Evolutionary conservation across 768 basidiomycete species (phyloP), one percentile per base, ranked within the genome.

Genomic region (Gloeophyllum trabeum): DNA sequence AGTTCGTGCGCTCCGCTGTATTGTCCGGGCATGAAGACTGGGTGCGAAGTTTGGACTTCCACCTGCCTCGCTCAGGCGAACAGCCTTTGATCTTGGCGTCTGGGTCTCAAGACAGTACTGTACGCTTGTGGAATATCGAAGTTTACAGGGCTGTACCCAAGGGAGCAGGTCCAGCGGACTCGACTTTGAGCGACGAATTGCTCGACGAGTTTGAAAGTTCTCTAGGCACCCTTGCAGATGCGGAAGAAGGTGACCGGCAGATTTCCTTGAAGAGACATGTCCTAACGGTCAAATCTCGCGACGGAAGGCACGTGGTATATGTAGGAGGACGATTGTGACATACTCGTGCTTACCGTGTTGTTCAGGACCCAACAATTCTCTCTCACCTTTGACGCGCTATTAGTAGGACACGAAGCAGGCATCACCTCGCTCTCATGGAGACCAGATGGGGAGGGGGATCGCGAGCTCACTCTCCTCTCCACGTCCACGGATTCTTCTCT

Each of bases 391-490:
- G 96, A 98, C 53, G 92, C 96, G 1, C 75, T 99, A 6, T 71
- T 99, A 16, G 65, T 98, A 19, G 94, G 96, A n/a, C 96, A 99
- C 53, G 96, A 99, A 64, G 85, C 83, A 4, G 87, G 86, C 21
- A 66, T 99, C 21, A 96, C 94, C 0, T 85, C 81, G 24, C 58
- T 98, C n/a, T 66, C 79, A 24, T 99, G 93, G 91, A 70, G 81
- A 7, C 76, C 82, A 1, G 54, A 54, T 19, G 25, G 46, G 1
- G 24, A 47, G 4, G 53, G 61, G 10, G 24, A 36, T 5, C 20
- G 45, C 5, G 50, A 53, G 3, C 69, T 70, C 3, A 79, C 76
- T 0, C 70, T 98, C 4, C 67, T 98, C n/a, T 93, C 92, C 7
- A 84, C 90, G 4, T 94, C 96, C 1, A 83, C 88, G 1, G 96